Evolutionary conservation across 768 basidiomycete species (phyloP).

Genomic region (Nevesoporus exiguus): DNA sequence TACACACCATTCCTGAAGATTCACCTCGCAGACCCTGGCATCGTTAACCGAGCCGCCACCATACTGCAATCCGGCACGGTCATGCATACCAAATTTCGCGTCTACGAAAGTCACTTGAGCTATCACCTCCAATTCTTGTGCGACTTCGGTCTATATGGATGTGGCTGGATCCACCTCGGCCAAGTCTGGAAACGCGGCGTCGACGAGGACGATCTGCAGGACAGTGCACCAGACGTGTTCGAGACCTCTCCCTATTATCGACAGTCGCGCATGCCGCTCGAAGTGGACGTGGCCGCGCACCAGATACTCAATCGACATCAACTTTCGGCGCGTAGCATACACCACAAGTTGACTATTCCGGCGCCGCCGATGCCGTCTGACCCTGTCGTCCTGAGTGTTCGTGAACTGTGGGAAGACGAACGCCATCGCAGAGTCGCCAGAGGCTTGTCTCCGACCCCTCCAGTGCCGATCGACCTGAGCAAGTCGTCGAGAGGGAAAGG

Average conservation of each 20-base stretch:
- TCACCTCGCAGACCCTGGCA: conserved; percentile 63
- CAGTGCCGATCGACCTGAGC: conserved; percentile 67
- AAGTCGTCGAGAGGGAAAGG: conserved; percentile 56
- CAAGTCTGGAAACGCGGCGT: conserved; percentile 59
- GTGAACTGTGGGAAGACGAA: conserved; percentile 97
- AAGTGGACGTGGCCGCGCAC: conserved; percentile 78
- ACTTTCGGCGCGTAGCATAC: conserved; percentile 59
- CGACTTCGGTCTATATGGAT: conserved; percentile 93
- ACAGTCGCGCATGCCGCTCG: conserved; percentile 69
- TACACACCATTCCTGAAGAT: conserved; percentile 91
- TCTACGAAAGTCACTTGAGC: conserved; percentile 89
- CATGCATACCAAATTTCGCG: conserved; percentile 70
- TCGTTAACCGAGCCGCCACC: conserved; percentile 65
- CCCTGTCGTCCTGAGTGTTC: conserved; percentile 81
- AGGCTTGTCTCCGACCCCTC: conserved; percentile 71
- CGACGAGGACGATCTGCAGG: conserved; percentile 22
- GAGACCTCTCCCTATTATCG: conserved; percentile 56
- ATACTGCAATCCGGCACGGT: conserved; percentile 81
- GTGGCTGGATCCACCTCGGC: conserved; percentile 79
- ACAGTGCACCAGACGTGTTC: conserved; percentile 29
- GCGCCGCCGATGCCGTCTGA: conserved; percentile 50
- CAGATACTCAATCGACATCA: conserved; percentile 83
- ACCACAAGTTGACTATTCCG: conserved; percentile 64
- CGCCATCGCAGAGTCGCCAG: conserved; percentile 62
- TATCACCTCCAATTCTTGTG: conserved; percentile 89